These are phyloP conservation scores for Leccinum uliginosum DNA, from an alignment of 768 basidiomycete species.

Conservation along the genomic window DNA sequence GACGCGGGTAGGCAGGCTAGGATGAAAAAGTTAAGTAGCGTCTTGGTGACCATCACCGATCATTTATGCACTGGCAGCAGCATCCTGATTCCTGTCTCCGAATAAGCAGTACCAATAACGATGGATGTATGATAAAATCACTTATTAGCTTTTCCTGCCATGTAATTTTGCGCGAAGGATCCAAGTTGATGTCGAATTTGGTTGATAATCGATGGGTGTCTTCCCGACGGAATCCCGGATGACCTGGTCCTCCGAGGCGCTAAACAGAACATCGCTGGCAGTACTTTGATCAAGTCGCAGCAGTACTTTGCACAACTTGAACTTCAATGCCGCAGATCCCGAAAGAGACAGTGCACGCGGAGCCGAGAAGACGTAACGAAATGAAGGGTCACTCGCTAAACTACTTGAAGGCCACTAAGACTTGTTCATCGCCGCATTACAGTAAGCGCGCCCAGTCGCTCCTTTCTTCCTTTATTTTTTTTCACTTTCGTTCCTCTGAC, in stretches of 20 bases:
- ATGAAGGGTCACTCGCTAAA: neutral
- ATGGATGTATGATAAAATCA: neutral
- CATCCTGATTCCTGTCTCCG: too few relatives aligned
- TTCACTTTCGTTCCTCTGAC: slow-evolving; percentile 31
- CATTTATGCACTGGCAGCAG: too few relatives aligned
- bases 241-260: too few relatives aligned
- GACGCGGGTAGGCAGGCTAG: neutral
- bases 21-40: neutral
- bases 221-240: too few relatives aligned
- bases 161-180: neutral
- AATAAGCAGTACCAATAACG: neutral
- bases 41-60: too few relatives aligned
- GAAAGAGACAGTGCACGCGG: too few relatives aligned
- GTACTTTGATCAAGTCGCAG: too few relatives aligned
- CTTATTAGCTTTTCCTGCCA: neutral
- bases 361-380: neutral
- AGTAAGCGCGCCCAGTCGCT: neutral
- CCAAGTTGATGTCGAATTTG: neutral
- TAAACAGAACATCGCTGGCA: too few relatives aligned
- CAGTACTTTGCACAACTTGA: too few relatives aligned
- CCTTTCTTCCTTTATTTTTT: neutral
- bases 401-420: too few relatives aligned
- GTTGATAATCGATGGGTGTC: neutral
- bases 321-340: too few relatives aligned
- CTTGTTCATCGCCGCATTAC: neutral